phyloP scores from a whole-genome alignment of 371 early-diverging fungal species.

The Saksenaea oblongispora region DNA sequence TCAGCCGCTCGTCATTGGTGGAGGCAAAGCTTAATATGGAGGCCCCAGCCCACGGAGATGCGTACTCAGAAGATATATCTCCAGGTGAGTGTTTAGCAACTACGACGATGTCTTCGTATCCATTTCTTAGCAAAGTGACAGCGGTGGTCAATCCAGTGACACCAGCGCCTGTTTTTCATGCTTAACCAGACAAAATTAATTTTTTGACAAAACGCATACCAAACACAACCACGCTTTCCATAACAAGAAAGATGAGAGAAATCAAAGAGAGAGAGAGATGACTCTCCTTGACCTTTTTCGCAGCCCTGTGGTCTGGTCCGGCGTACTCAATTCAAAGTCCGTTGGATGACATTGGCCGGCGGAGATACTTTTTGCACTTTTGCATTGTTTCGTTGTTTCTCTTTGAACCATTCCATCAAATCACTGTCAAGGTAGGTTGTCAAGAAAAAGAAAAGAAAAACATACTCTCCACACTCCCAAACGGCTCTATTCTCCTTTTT shows the following conservation, averaged over 20 bases:
- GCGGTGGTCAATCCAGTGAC: slow-evolving; percentile 79
- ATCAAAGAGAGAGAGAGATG: neutral
- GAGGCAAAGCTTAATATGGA: slow-evolving; percentile 39
- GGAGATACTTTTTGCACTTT: too few relatives aligned
- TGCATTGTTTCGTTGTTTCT: too few relatives aligned
- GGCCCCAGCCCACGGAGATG: slow-evolving; percentile 77
- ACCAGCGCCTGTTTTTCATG: slow-evolving; percentile 62
- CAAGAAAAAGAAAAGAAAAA: too few relatives aligned
- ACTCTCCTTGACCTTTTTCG: too few relatives aligned
- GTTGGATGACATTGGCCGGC: too few relatives aligned
- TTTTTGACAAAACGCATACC: too few relatives aligned
- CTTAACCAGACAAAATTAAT: too few relatives aligned
- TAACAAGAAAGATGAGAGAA: neutral
- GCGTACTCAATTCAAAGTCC: too few relatives aligned
- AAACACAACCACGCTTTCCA: neutral
- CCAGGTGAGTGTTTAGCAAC: slow-evolving; percentile 62
- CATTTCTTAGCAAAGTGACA: slow-evolving; percentile 49
- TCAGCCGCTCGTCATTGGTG: slow-evolving; percentile 27
- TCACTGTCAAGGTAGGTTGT: too few relatives aligned
- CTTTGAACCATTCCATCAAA: too few relatives aligned
- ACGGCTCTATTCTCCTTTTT: too few relatives aligned
- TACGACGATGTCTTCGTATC: slow-evolving; percentile 56
- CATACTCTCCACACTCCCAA: too few relatives aligned
- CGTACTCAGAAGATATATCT: slow-evolving; percentile 57
- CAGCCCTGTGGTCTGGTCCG: neutral